Evolutionary conservation across 1,284 basidiomycete genomes (phyloP), one percentile per base, ranked within the genome.

Genomic region (Cerrena zonata): DNA sequence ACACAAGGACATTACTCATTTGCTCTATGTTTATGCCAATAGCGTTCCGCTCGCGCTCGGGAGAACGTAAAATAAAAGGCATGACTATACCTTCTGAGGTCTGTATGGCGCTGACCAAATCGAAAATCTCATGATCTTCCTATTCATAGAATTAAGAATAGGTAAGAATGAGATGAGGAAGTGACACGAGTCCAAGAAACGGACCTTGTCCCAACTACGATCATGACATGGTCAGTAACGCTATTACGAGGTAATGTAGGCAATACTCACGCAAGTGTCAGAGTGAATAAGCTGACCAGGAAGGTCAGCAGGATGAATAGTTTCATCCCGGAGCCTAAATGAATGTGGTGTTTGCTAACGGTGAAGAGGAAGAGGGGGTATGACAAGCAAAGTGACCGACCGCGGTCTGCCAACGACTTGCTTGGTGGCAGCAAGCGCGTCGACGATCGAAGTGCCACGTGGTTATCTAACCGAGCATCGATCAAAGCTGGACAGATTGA

Each of bases 71-170:
- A n/a, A n/a, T n/a, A n/a, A n/a, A n/a, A n/a, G n/a, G n/a, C n/a
- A 45, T 39, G 45, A 44, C 40, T 25, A 39, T 49, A 83, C 91
- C 94, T 75, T 95, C 93, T 2, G 89, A 75, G 1, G 73, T 71
- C 69, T 95, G 86, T 27, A 97, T 69, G 4, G 80, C 89, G 56
- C 80, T 80, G 51, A 96, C 93, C n/a, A 97, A 77, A 70, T 96
- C 94, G 63, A 97, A 97, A 48, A 97, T 94, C 69, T 97, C 94
- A 73, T 94, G 79, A 72, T 94, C 91, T 68, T 93, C 87, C 84
- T 92, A 59, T 50, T 23, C 27, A 52, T n/a, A n/a, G n/a, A 38
- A 23, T 11, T 15, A 10, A 46, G 18, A 4, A 39, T 39, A 21
- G 21, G 37, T 21, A 39, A 2, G 18, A 7, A 22, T 23, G 12